Evolutionary conservation across 2,329 filamentous ascomycete species (phyloP), one percentile per base, ranked within the genome.

Genomic region (Sarocladium brachiariae): DNA sequence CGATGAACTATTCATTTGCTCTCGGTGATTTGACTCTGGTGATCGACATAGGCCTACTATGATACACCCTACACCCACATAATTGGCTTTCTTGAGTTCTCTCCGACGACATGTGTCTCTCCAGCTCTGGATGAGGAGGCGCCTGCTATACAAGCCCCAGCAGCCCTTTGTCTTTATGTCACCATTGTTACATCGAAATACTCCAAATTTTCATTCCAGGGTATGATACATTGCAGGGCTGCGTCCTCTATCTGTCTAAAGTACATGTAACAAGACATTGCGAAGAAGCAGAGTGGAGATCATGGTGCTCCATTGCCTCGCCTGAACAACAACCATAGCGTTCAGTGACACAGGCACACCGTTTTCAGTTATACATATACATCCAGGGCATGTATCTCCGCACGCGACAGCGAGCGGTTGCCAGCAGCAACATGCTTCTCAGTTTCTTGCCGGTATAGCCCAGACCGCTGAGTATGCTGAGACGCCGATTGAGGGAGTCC

Each of bases 251-350:
- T 56, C 61, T 61, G 57, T 63, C 61, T 68, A 65, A 64, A 66
- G 55, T 65, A 65, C 62, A 63, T 57, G 54, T 58, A 58, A 63
- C 57, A 64, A 66, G 65, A 69, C 64, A 67, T 55, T 51, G 57
- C 60, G 60, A 61, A 64, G 66, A 71, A 70, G 61, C 61, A 66
- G 61, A 71, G 68, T 61, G 67, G 67, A 70, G 65, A 69, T 70
- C 58, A 35, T 37, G 46, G 43, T 47, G 43, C 43, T 47, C 43
- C 43, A 19, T 33, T 47, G 25, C 43, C 43, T 47, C 21, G 43
- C 16, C 43, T 25, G 43, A 21, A 33, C 27, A 43, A 11, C 23
- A 25, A 24, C 24, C 35, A 19, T 19, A 19, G 35, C 27, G n/a
- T 33, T 14, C 27, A 31, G n/a, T 21, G 27, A 19, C 43, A 31